Base-by-base conservation (phyloP, 768 basidiomycete species). In the Phlegmacium glaucopus region DNA sequence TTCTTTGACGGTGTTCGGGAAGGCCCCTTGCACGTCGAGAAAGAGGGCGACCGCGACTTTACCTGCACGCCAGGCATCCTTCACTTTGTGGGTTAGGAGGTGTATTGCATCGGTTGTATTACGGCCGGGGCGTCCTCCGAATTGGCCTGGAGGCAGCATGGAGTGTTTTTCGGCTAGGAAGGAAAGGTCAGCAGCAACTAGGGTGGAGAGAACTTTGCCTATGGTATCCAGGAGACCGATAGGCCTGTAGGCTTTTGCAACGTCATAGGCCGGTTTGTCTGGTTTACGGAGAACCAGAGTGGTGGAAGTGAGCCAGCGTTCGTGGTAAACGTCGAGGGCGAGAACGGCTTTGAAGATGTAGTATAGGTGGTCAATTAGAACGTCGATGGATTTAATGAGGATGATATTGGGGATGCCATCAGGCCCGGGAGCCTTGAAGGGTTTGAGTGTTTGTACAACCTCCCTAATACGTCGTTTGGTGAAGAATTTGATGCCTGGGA, bases 221-320 rank as follows among this genome's bases (percentile, higher is more conserved):
- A 50, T 15, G 4, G 42, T 48, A 30, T 61, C 50, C 9, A 64
- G 44, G 1, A 71, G 61, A 0, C 59, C 54, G 8, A 71, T 64
- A 69, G 61, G 0, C 54, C 47, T 3, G 6, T 34, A 34, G 32
- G 32, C 32, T 34, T 34, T 34, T 2, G 32, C 6, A 2, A 34
- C 6, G 32, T 58, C 41, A 56, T 72, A 74, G 51, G 63, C 60
- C 0, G 55, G 46, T 48, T 66, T 64, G 5, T 69, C 68, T 9
- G 15, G 71, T 51, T 74, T 74, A 4, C 58, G 42, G 0, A 72
- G 49, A 0, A 69, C 66, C 0, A 68, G 43, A 0, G 68, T 69
- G 1, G 25, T 50, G 0, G 54, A 64, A 0, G 29, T 15, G 28
- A 53, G 55, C 67, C 68, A 72, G 11, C 30, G 28, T 0, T 57